Evolutionary conservation across 1,139 yeast species (phyloP), one percentile per base, ranked within the genome.

Genomic region (Pichiaceae sp.): DNA sequence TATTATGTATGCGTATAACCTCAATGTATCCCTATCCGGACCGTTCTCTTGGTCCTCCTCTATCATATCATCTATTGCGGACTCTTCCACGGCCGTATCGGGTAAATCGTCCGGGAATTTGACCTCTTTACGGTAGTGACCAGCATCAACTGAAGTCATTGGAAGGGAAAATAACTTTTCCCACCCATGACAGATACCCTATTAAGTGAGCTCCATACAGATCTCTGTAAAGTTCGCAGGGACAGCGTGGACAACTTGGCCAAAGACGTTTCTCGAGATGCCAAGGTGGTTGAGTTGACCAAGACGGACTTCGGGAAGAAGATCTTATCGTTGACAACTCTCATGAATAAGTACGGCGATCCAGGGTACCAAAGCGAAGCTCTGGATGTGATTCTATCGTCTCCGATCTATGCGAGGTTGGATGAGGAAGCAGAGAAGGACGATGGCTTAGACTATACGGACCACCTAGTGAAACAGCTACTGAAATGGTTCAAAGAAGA

Each of bases 401-500:
- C 53, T 0, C 56, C 54, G 7, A 71, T 75, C 0, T 71, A 65
- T 32, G 39, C 45, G 4, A 53, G 64, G 33, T 53, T 55, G 3
- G 54, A 49, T 11, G 57, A 54, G 3, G 59, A 57, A 29, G 56
- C 59, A 17, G 59, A 58, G 4, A 27, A 31, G 5, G 21, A n/a
- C 6, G 29, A 36, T 2, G 40, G 32, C 16, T 64, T 62, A 45
- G 75, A 75, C 9, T 75, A 79, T 48, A 78, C 81, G 38, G 97
- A 89, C 53, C 64, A 70, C 31, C 50, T 89, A 7, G 89, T 87
- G 1, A 64, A 67, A 43, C 91, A 78, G 46, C 57, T 84, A 16
- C 64, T 89, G 27, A 59, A 68, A 32, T 89, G 93, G 75, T 89
- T 81, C 62, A 87, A 86, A 49, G 64, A 78, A 35, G 78, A 74